Percentiles rank a stretch among this genome's conserved stretches.
These are phyloP conservation scores for Mimosa pudica DNA, from an alignment of 306 rosid species.

Conservation along the genomic window DNA sequence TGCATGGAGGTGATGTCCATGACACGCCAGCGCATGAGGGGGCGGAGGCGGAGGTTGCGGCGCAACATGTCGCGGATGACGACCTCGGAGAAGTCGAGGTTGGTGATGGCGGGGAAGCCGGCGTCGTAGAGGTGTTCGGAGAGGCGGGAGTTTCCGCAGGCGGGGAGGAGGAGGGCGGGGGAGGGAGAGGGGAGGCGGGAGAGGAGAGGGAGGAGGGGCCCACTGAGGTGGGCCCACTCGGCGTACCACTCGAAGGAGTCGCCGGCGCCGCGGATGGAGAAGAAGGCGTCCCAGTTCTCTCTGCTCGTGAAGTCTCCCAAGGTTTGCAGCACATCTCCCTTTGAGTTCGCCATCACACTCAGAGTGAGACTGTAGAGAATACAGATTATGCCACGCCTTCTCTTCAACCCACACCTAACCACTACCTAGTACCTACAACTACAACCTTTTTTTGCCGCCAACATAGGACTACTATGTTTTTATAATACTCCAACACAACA, in stretches of 20 bases:
- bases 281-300: constrained; percentile 96
- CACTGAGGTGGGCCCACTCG: constrained; percentile 68
- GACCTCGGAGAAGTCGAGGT: constrained; percentile 87
- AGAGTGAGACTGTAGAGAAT: too few species aligned
- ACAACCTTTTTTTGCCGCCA: too few species aligned
- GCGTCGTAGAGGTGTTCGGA: constrained; percentile 89
- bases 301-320: constrained; percentile 90
- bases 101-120: constrained; percentile 63
- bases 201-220: constrained; percentile 62
- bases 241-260: constrained; percentile 95
- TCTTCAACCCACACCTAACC: too few species aligned
- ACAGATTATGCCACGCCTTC: too few species aligned
- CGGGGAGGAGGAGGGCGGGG: constrained; percentile 70
- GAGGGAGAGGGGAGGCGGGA: constrained; percentile 28
- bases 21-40: constrained; percentile 92
- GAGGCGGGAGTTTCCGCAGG: constrained; percentile 87
- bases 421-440: too few species aligned
- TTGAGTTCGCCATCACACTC: constrained; percentile 37
- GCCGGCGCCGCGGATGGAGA: constrained; percentile 66
- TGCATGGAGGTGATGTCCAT: constrained; percentile 95
- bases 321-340: constrained; percentile 60
- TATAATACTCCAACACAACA: too few species aligned
- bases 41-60: constrained; percentile 80
- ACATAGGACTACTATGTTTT: too few species aligned
- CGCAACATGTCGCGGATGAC: constrained; percentile 92